phyloP scores from a whole-genome alignment of 1,139 yeast species.

The Kodamaea anthophila region DNA sequence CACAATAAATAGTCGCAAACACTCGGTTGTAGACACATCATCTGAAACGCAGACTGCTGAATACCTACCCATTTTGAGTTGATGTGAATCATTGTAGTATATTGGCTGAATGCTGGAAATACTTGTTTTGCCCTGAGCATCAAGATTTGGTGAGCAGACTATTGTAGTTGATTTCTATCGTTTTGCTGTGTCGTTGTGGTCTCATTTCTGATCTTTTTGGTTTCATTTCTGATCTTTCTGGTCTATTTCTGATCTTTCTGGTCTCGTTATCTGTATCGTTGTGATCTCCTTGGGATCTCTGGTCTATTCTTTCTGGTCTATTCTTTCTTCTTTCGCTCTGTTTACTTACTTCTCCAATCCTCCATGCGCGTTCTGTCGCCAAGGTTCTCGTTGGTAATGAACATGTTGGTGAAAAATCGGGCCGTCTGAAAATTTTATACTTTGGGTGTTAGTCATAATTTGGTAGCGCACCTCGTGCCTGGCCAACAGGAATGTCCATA shows the following conservation, averaged over 20 bases:
- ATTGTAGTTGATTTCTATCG: too few species aligned
- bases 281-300: neutral
- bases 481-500: conserved; percentile 4
- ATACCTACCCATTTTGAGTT: too few species aligned
- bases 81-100: too few species aligned
- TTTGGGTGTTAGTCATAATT: conserved; percentile 5
- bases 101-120: too few species aligned
- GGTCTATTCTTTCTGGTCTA: neutral
- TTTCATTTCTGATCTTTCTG: too few species aligned
- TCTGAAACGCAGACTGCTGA: too few species aligned
- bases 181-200: too few species aligned
- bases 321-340: neutral
- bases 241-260: neutral
- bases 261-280: neutral
- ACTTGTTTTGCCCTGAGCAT: too few species aligned
- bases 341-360: conserved; percentile 74
- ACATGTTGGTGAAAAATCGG: conserved; percentile 40
- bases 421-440: conserved; percentile 2
- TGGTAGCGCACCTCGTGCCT: conserved; percentile 5
- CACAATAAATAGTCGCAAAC: too few species aligned
- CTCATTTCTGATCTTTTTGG: too few species aligned
- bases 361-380: conserved; percentile 81
- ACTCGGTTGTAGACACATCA: too few species aligned
- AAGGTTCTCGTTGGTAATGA: conserved; percentile 71
- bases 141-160: too few species aligned